Evolutionary conservation across 208 protist genomes (phyloP).

Genomic region (Leishmania lainsoni): DNA sequence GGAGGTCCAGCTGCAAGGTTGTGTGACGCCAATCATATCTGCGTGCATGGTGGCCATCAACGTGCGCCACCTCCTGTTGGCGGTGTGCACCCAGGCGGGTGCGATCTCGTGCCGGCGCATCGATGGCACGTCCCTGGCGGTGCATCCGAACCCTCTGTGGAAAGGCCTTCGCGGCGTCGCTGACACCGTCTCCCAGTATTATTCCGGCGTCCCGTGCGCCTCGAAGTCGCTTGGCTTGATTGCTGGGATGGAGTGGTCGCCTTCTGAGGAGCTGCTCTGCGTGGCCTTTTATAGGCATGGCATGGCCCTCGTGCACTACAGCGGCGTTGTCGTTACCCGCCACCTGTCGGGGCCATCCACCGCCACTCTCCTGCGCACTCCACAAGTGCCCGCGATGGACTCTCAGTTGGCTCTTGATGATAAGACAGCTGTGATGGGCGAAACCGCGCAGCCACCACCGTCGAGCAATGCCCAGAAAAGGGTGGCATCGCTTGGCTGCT

Average conservation of each 20-base stretch:
- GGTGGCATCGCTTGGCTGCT: slow-evolving; percentile 20
- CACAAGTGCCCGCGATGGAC: not conserved
- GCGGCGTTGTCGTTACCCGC: slow-evolving; percentile 55
- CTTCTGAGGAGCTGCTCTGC: slow-evolving; percentile 60
- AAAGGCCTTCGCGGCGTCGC: slow-evolving; percentile 48
- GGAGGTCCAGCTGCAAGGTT: slow-evolving; percentile 45
- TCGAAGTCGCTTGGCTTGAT: slow-evolving; percentile 39
- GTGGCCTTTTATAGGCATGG: slow-evolving; percentile 63
- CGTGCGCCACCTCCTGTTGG: slow-evolving; percentile 49
- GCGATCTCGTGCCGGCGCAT: slow-evolving; percentile 50
- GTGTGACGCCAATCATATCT: slow-evolving; percentile 31
- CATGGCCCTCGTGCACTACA: slow-evolving; percentile 67
- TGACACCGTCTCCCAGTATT: slow-evolving; percentile 3
- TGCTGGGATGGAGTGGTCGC: slow-evolving; percentile 57
- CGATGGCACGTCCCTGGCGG: slow-evolving; percentile 19
- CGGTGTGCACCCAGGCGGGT: slow-evolving; percentile 63
- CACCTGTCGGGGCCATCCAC: slow-evolving; percentile 23
- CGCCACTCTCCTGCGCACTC: slow-evolving; percentile 22
- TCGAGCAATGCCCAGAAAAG: not conserved
- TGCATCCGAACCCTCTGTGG: slow-evolving; percentile 44
- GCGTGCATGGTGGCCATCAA: slow-evolving; percentile 52
- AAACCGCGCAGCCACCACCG: not conserved
- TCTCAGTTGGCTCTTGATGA: not conserved
- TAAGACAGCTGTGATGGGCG: not conserved
- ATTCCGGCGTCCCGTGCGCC: not conserved